Evolutionary conservation across 2,329 filamentous ascomycete genomes (phyloP), one percentile per base, ranked within the genome.

Genomic region (Parafenestella ontariensis): DNA sequence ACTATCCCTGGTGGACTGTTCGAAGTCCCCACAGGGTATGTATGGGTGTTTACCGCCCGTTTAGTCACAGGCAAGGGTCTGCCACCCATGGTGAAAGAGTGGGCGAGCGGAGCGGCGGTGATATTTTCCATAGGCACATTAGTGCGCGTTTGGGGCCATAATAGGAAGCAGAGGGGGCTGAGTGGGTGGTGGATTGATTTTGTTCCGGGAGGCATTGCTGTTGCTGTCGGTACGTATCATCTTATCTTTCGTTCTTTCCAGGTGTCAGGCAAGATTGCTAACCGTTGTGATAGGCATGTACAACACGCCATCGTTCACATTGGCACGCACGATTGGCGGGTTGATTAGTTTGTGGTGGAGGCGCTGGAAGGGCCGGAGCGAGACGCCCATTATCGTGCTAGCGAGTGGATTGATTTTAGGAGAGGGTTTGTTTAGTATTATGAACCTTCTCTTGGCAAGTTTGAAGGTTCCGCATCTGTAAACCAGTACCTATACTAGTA

Each of bases 1-100:
- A 82, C 87, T 34, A 89, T 99, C 5, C 95, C 95, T 0, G 91
- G 93, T 0, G 88, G 91, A 9, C 80, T 97, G 48, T 98, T 99
- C 74, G 90, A 96, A 70, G 92, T 96, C 1, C 95, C 95, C 0
- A 98, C 95, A 0, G 94, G 88, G 0, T 97, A 94, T 72, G 93
- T 99, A 5, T 99, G 95, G 95, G 90, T 99, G 48, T 97, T 97
- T 75, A 99, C 95, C 0, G 94, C 95, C 1, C 84, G 95, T 15
- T 82, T 99, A 2, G 93, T 99, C 9, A 98, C 93, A 0, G 95
- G 95, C 1, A 85, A 95, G 61, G 95, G 95, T 0, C 74, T 99
- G 37, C 95, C 95, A 0, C 81, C 85, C 0, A 92, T 92, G 87
- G 93, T 92, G 0, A 87, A 85, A 69, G 87, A 93, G 68, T 96